Evolutionary conservation across 148 eudicot genomes (phyloP).

Genomic region (Oxyria digyna): DNA sequence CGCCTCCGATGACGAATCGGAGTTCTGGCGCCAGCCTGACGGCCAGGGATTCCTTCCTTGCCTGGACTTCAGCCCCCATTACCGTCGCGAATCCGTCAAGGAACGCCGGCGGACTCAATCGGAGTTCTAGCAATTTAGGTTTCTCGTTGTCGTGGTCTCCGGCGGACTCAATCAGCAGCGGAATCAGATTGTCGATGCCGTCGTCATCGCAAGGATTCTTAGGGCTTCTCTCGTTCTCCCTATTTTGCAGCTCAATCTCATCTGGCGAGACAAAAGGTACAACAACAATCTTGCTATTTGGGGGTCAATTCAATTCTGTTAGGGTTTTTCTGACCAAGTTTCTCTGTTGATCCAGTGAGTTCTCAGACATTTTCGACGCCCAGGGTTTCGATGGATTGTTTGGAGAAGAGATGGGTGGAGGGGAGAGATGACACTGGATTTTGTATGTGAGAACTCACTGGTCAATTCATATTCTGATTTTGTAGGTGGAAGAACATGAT

Average conservation of each 20-base stretch:
- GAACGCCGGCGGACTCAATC: slow-evolving; percentile 43
- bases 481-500: no score
- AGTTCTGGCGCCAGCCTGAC: slow-evolving; percentile 60
- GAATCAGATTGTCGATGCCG: slow-evolving; percentile 69
- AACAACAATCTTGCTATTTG: no score
- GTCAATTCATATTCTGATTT: no score
- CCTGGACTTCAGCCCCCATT: slow-evolving; percentile 34
- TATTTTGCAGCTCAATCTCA: slow-evolving; percentile 48
- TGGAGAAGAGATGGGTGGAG: no score
- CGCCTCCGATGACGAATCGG: slow-evolving; percentile 24
- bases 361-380: slow-evolving; percentile 61
- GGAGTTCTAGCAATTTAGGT: no score
- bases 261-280: slow-evolving; percentile 73
- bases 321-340: no score
- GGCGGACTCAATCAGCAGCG: slow-evolving; percentile 67
- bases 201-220: slow-evolving; percentile 66
- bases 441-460: no score
- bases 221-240: slow-evolving; percentile 62
- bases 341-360: slow-evolving; percentile 71
- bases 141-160: slow-evolving; percentile 49
- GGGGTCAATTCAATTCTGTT: no score
- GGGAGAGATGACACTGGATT: no score
- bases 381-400: no score
- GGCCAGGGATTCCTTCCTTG: slow-evolving; percentile 50
- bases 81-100: slow-evolving; percentile 46